Percentiles rank a stretch among this genome's conserved stretches.
Evolutionary conservation across 192 early-diverging fungal species (phyloP).

Genomic region (Thoreauomyces humboldtii): DNA sequence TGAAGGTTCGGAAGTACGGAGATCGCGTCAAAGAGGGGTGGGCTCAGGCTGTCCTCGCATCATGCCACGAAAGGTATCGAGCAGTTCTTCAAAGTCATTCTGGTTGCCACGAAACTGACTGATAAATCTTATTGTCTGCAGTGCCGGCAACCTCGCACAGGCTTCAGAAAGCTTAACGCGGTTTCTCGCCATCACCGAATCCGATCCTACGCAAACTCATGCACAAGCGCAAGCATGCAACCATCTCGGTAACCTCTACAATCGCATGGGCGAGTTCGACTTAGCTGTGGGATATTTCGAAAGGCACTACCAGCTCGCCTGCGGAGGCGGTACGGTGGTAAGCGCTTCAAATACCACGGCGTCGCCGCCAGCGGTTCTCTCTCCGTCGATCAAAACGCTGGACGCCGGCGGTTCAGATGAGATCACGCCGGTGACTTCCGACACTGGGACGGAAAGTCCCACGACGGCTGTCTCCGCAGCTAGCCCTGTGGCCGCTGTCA

Average conservation of each 20-base stretch:
- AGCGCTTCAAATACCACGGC: not conserved
- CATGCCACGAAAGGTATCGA: constrained; percentile 47
- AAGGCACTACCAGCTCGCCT: constrained; percentile 36
- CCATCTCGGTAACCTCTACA: constrained; percentile 47
- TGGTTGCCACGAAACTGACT: not conserved
- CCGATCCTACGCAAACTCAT: constrained; percentile 30
- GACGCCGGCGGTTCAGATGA: not conserved
- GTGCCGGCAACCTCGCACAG: constrained; percentile 34
- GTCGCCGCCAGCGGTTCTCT: not conserved
- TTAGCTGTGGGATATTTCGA: constrained; percentile 44
- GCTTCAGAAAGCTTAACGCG: constrained; percentile 34
- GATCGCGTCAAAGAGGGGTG: constrained; percentile 36
- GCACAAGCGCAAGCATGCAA: constrained; percentile 48
- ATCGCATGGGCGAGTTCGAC: constrained; percentile 39
- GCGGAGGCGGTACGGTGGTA: not conserved
- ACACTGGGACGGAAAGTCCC: not conserved
- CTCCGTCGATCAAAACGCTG: not conserved
- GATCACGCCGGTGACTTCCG: not conserved
- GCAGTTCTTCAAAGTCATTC: no score
- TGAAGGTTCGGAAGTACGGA: constrained; percentile 23
- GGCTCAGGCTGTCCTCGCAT: constrained; percentile 43
- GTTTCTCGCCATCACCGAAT: constrained; percentile 36
- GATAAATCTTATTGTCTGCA: constrained; percentile 9
- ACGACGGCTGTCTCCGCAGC: no score
- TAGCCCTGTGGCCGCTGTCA: not conserved